A percentile compares a stretch with the other conserved stretches of the same genome.
These are phyloP conservation scores for Tulasnella sp. DNA, from an alignment of 768 basidiomycete genomes.

Conservation along the genomic window DNA sequence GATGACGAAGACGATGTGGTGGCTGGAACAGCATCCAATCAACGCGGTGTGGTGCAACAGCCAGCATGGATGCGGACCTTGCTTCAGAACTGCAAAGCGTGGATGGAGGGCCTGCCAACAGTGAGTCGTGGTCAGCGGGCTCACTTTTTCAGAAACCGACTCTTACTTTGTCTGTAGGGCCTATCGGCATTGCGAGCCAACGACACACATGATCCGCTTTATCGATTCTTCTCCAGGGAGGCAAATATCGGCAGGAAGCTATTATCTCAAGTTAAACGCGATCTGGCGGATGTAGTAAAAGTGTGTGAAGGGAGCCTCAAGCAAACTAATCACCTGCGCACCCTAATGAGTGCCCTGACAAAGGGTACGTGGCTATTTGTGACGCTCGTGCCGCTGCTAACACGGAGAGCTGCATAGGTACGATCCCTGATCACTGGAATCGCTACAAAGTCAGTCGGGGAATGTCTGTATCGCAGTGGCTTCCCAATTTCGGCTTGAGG, in stretches of 20 bases:
- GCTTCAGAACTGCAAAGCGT: constrained; percentile 70
- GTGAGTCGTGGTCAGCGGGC: constrained; percentile 32
- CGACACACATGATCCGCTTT: constrained; percentile 73
- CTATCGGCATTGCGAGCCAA: constrained; percentile 46
- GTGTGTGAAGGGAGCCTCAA: constrained; percentile 82
- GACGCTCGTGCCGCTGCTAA: background rate
- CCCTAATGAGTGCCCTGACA: constrained; percentile 75
- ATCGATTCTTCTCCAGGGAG: constrained; percentile 82
- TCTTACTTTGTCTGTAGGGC: constrained; percentile 47
- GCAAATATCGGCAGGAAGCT: constrained; percentile 68
- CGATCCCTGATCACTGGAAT: constrained; percentile 80
- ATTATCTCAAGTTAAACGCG: constrained; percentile 64
- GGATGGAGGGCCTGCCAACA: constrained; percentile 64
- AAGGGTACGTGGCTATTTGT: constrained; percentile 50
- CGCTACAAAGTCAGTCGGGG: constrained; percentile 77
- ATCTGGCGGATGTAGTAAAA: constrained; percentile 68
- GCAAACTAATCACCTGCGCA: constrained; percentile 93
- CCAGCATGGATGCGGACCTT: constrained; percentile 93
- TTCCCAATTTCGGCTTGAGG: constrained; percentile 68
- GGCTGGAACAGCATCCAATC: constrained; percentile 33
- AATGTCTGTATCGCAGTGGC: constrained; percentile 77
- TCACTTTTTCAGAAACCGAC: background rate
- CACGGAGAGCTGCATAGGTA: constrained; percentile 39
- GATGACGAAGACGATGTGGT: constrained; percentile 72
- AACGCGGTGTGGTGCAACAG: constrained; percentile 48